Percentiles rank a stretch among this genome's conserved stretches.
phyloP scores from a whole-genome alignment of 176 grass and related monocot genomes.

The Leersia perrieri region DNA sequence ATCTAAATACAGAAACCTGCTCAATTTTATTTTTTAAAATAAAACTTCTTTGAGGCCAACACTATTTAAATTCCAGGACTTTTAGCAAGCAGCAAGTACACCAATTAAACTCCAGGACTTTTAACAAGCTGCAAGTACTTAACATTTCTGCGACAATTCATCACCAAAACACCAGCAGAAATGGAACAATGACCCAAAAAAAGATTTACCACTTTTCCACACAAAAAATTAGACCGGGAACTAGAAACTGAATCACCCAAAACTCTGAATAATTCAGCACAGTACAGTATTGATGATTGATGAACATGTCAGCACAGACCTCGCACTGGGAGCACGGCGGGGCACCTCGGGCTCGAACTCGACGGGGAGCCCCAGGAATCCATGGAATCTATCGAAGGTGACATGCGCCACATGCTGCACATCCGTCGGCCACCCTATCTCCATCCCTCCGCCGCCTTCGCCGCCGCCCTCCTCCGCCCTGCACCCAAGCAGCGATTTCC shows the following conservation, averaged over 20 bases:
- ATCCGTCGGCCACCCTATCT: slow-evolving; percentile 85
- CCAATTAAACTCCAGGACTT: background rate
- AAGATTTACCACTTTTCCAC: background rate
- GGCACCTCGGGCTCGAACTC: slow-evolving; percentile 88
- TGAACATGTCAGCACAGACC: slow-evolving; percentile 36
- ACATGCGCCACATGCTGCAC: slow-evolving; percentile 87
- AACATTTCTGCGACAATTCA: slow-evolving; percentile 3
- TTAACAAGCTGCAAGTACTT: background rate
- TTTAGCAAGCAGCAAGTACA: background rate
- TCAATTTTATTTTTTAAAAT: background rate
- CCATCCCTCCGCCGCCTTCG: slow-evolving; percentile 52
- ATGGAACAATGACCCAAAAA: background rate
- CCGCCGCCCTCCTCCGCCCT: slow-evolving; percentile 38
- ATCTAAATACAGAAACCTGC: background rate
- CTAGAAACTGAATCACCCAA: background rate
- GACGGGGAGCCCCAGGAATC: slow-evolving; percentile 75
- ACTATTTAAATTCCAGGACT: background rate
- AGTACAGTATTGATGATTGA: background rate
- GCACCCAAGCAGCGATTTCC: slow-evolving; percentile 77
- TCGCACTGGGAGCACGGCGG: slow-evolving; percentile 70
- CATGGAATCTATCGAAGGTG: slow-evolving; percentile 88
- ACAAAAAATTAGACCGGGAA: background rate
- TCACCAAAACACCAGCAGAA: background rate
- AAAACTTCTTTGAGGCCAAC: background rate
- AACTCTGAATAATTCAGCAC: background rate